These are phyloP conservation scores for Cytospora paraplurivora DNA, from an alignment of 2,329 filamentous ascomycete species.

Conservation along the genomic window DNA sequence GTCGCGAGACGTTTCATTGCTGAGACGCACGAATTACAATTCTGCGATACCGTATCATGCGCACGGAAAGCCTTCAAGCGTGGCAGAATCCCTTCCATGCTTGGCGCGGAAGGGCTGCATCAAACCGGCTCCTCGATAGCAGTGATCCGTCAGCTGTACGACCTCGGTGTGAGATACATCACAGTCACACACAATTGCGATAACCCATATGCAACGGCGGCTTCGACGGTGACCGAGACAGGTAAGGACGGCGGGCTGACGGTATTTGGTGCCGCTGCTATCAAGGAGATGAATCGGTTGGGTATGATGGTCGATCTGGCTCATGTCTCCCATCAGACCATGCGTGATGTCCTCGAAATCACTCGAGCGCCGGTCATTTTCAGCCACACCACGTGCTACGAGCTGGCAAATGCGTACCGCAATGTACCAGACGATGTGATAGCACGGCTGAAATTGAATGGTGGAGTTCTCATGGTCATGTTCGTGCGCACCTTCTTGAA, in stretches of 20 bases:
- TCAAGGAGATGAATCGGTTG: constrained; percentile 38
- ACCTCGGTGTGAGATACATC: constrained; percentile 34
- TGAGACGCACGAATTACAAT: constrained; percentile 6
- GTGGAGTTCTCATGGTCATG: constrained; percentile 26
- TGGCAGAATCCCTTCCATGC: constrained; percentile 15
- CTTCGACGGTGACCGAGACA: constrained; percentile 10
- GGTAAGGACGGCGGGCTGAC: constrained; percentile 29
- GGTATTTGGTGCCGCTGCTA: constrained; percentile 30
- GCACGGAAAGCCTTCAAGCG: background rate
- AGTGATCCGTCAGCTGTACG: constrained; percentile 16
- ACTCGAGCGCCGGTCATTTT: constrained; percentile 31
- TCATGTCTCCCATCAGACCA: constrained; percentile 30
- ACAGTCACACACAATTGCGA: constrained; percentile 27
- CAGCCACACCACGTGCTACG: constrained; percentile 27
- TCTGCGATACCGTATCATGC: constrained; percentile 4
- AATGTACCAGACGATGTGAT: constrained; percentile 39
- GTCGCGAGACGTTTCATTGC: constrained; percentile 7
- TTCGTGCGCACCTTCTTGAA: constrained; percentile 32
- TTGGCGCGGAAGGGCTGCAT: constrained; percentile 19
- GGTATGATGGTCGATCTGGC: constrained; percentile 34
- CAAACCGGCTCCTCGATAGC: constrained; percentile 17
- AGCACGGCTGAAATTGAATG: constrained; percentile 18
- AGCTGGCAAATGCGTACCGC: constrained; percentile 33
- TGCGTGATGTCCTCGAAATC: constrained; percentile 28
- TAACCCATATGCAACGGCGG: constrained; percentile 12